Base-by-base conservation (phyloP, 192 early-diverging fungal genomes). In the Phycomyces blakesleeanus region DNA sequence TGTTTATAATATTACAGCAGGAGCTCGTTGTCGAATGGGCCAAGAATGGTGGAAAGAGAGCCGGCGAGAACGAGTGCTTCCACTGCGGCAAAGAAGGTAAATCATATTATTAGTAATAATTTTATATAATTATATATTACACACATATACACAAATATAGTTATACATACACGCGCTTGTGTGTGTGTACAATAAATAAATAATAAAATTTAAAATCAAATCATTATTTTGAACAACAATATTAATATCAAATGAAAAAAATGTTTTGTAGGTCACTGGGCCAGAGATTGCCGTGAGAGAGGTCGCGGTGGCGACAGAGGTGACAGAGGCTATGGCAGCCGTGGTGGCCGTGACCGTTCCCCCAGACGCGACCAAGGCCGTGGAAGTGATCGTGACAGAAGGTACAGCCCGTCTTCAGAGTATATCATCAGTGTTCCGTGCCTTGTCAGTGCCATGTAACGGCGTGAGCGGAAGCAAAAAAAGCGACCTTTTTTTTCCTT, bases 1-100 rank as follows among this genome's bases (percentile, higher is more conserved):
- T n/a, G n/a, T n/a, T n/a, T 51, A 5, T 51, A 51, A 51, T 14
- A 18, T 38, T n/a, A 8, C 29, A 56, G n/a, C 41, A 64, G 42
- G 54, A 64, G 15, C 52, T 81, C 52, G 76, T 82, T 27, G 81
- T 82, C 40, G 81, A 82, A 60, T 82, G 78, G 63, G 81, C 81
- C 51, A 82, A 82, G 73, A 82, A 82, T 53, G 76, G 75, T 27
- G 81, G 78, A 34, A 76, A 75, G 57, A 72, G 76, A 63, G 64
- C 74, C 34, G 74, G 75, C 24, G 77, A 76, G 21, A 76, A 79
- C 55, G 77, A 76, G 50, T 79, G 77, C 57, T 79, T 79, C 68
- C 71, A 76, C 60, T 75, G 75, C 69, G 39, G 27, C 8, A 53
- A 22, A 40, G 50, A 62, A 44, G 66, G 34, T 73, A 49, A 34